Base-by-base conservation (phyloP, 2,329 filamentous ascomycete genomes). In the Ambrosiella xylebori region DNA sequence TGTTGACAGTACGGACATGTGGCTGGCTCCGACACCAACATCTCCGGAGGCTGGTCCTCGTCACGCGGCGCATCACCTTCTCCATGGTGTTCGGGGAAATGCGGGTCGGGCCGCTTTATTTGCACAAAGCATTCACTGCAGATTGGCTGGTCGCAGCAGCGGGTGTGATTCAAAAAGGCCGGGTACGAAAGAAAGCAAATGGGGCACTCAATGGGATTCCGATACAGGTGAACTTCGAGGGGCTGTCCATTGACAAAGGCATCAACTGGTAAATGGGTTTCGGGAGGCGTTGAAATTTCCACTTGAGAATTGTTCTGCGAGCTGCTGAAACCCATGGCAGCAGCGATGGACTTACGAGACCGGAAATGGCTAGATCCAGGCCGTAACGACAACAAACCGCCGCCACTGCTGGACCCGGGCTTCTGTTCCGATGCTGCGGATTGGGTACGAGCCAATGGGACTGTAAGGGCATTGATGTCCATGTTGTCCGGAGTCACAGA, bases 41-140 rank as follows among this genome's bases (percentile, higher is more conserved):
- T 78, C 57, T 82, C 80, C 15, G 59, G 74, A 1, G 70, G 69
- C 59, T 79, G 57, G 15, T 59, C 57, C 4, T 51, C 44, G 39
- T 52, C n/a, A 68, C 64, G 12, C 64, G 64, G 7, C 63, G 54
- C 49, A 64, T 59, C n/a, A 15, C 68, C 70, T 54, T 78, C 73
- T n/a, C 75, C 77, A 60, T 78, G 74, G 66, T 93, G 87, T 67
- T 95, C 88, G 1, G 88, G 88, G 44, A 89, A 81, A 68, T 96
- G 88, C 8, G 89, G 90, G 63, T 98, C 91, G 3, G 89, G 84
- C 47, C 93, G 81, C 69, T 96, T 97, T 68, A 98, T 98, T 69
- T 98, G 93, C 3, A 98, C 93, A 66, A 98, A 98, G 69, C 93
- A 98, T 71, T 98, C 93, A 47, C 90, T 97, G 71, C 93, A 98